phyloP scores from a whole-genome alignment of 2,329 filamentous ascomycete genomes.

The Ambrosiella beaveri region DNA sequence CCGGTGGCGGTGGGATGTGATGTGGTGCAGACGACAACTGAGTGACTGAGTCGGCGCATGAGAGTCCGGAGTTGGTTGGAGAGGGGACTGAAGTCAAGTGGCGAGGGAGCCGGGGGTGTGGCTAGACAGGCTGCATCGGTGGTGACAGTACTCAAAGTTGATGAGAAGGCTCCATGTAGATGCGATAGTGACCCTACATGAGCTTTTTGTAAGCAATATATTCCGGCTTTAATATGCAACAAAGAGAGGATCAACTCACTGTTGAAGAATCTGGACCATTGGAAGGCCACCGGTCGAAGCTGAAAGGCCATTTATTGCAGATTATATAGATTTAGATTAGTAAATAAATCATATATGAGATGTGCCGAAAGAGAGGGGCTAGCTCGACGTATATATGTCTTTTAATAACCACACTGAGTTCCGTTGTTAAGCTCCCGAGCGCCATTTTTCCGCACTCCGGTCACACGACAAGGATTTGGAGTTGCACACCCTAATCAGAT shows the following conservation, averaged over 20 bases:
- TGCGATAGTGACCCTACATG: background rate
- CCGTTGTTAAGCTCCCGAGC: background rate
- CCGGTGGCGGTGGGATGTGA: constrained; percentile 16
- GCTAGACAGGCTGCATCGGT: background rate
- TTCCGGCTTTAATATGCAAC: background rate
- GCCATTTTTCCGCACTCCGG: background rate
- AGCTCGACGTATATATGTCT: background rate
- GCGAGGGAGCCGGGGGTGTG: background rate
- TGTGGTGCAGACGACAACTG: constrained; percentile 38
- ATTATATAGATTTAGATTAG: background rate
- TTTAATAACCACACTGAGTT: background rate
- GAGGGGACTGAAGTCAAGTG: constrained; percentile 7
- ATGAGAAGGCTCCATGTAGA: background rate
- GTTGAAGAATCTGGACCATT: background rate
- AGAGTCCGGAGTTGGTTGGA: constrained; percentile 32
- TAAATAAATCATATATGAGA: background rate
- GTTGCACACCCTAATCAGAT: background rate
- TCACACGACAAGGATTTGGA: background rate
- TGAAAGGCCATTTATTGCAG: background rate
- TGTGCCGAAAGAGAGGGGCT: background rate
- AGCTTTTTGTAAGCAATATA: background rate
- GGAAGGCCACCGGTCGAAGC: background rate
- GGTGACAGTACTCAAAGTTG: background rate
- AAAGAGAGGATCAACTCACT: background rate
- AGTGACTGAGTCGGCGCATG: constrained; percentile 36